These are phyloP conservation scores for Metrosideros polymorpha DNA, from an alignment of 441 rosid genomes.

Conservation along the genomic window DNA sequence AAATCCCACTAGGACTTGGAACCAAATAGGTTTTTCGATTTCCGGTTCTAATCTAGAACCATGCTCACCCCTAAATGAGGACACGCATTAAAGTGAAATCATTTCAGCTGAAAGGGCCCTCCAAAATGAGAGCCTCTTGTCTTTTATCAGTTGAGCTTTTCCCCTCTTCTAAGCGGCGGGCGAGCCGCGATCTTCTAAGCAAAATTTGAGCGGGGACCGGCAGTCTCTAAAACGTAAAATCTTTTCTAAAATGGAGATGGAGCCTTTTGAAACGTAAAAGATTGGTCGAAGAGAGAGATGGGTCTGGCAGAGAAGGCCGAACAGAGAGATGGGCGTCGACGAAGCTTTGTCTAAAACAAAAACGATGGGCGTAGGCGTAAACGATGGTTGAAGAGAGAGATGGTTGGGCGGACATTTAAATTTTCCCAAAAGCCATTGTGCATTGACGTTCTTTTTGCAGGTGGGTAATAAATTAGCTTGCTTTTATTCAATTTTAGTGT, in stretches of 20 bases:
- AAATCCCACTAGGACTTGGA: no score
- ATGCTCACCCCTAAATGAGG: no score
- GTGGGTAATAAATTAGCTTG: not conserved
- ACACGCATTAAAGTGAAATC: no score
- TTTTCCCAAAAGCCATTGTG: not conserved
- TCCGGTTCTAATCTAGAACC: no score
- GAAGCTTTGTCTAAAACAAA: no score
- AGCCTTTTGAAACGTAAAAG: not conserved
- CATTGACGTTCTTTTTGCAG: not conserved
- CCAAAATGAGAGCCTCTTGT: no score
- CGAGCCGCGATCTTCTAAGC: not conserved
- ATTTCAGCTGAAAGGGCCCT: no score
- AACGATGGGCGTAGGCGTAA: no score
- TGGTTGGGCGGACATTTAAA: not conserved
- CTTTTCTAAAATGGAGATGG: not conserved
- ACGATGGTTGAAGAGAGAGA: not conserved
- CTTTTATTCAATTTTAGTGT: not conserved
- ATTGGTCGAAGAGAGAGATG: not conserved
- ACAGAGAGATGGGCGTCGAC: not conserved
- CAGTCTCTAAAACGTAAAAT: no score
- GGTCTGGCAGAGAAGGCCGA: not conserved
- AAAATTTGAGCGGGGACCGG: not conserved
- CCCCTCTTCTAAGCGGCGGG: no score
- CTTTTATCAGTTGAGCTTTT: no score
- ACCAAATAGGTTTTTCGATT: no score